phyloP scores from a whole-genome alignment of 768 basidiomycete genomes.

The Rhodocollybia butyracea region DNA sequence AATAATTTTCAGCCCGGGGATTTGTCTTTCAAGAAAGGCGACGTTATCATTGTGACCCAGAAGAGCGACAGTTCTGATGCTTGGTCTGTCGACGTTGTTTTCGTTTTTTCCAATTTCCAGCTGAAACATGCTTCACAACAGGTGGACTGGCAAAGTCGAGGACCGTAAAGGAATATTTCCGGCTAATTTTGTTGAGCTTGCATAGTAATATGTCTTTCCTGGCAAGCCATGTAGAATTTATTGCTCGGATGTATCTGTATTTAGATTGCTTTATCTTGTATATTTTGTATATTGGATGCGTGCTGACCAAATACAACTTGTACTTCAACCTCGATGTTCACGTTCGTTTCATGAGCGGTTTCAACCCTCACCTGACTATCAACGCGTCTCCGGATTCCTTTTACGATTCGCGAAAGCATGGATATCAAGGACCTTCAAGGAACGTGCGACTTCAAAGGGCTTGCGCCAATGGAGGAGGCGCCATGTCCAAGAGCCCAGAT shows the following conservation, averaged over 20 bases:
- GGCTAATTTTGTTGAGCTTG: slow-evolving; percentile 79
- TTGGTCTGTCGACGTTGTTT: slow-evolving; percentile 44
- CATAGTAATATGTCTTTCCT: slow-evolving; percentile 6
- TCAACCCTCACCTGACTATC: background rate
- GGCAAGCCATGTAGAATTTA: background rate
- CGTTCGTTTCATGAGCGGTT: slow-evolving; percentile 3
- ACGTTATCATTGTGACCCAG: slow-evolving; percentile 65
- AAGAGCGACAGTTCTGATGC: slow-evolving; percentile 73
- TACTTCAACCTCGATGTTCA: background rate
- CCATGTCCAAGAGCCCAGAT: slow-evolving; percentile 67
- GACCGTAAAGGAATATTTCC: slow-evolving; percentile 70
- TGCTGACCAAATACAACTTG: background rate
- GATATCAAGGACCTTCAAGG: slow-evolving; percentile 30
- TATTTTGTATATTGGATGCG: background rate
- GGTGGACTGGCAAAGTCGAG: slow-evolving; percentile 76
- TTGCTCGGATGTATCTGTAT: no score
- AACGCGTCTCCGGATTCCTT: slow-evolving; percentile 26
- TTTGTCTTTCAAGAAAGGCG: slow-evolving; percentile 72
- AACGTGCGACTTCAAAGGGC: slow-evolving; percentile 61
- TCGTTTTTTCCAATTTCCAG: background rate
- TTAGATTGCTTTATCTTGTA: no score
- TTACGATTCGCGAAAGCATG: slow-evolving; percentile 39
- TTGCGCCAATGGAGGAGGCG: slow-evolving; percentile 58
- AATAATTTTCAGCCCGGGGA: slow-evolving; percentile 56
- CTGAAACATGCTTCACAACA: slow-evolving; percentile 20